Evolutionary conservation across 192 early-diverging fungal genomes (phyloP), one percentile per base, ranked within the genome.

Genomic region (Rhizophlyctis rosea): DNA sequence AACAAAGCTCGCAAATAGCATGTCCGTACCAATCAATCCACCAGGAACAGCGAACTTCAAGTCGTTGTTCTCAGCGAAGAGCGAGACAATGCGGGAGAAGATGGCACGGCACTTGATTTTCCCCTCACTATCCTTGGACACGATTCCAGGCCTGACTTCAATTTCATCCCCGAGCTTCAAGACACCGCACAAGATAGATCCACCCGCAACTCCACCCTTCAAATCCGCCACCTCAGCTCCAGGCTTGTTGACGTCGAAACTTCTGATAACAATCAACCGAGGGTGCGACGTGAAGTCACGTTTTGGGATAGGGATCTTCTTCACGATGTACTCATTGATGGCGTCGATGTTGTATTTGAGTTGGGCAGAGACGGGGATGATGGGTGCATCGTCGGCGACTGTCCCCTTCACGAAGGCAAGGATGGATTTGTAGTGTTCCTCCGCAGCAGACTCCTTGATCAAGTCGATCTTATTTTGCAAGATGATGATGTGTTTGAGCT

Each of bases 1-100:
- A 66, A 27, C 50, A 13, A 32, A 51, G 47, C 49, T 21, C 16
- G 18, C 25, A 31, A 31, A 27, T 33, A 58, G 3, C 44, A 58
- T 27, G 7, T 31, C 39, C 47, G 50, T 57, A 81, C 91, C 94
- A 70, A 99, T 99, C 47, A 99, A 84, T 59, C 97, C 97, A 60
- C 97, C 97, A n/a, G 97, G 95, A 57, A 99, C 95, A 31, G 97
- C 97, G 80, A 96, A 99, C 79, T 96, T 81, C 24, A 99, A 79
- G 56, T 86, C 77, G 74, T 99, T 99, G 39, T 70, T 64, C 74
- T 99, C 95, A 29, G 97, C 88, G 63, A 87, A 80, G 27, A 99
- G 83, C 7, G 90, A 79, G 24, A 97, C 73, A 58, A 99, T 93
- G 48, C 87, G 81, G 30, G 94, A 94, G 61, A 91, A 89, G 57